Conservation (phyloP, 352 stramenopile genomes). For the Blastocystis sp. region DNA sequence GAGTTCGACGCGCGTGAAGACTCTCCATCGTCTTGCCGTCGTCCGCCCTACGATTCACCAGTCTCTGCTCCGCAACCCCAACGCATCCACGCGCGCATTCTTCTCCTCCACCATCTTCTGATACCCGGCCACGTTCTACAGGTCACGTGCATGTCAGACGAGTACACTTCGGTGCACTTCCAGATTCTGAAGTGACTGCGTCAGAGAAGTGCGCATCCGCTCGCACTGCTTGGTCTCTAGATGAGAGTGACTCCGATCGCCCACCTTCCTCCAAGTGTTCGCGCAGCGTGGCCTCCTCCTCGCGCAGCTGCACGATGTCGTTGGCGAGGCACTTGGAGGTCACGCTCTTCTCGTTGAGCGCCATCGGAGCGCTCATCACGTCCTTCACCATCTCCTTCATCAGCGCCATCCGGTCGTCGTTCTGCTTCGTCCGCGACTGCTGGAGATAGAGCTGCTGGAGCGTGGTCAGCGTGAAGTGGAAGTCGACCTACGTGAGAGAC, state of each 20-base stretch:
- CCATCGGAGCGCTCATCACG: conserved; percentile 9
- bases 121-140: conserved; percentile 32
- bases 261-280: not conserved
- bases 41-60: not conserved
- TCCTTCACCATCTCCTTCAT: conserved; percentile 57
- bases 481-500: not conserved
- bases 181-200: not conserved
- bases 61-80: not conserved
- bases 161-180: not conserved
- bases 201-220: not conserved
- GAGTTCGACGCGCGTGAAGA: conserved; percentile 7
- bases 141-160: not conserved
- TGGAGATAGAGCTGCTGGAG: conserved; percentile 54
- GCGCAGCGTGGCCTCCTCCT: not conserved
- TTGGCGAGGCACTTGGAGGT: conserved; percentile 16
- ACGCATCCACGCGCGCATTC: not conserved
- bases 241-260: not conserved
- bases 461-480: conserved; percentile 51
- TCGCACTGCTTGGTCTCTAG: not conserved
- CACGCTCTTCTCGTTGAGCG: conserved; percentile 2
- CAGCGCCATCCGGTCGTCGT: conserved; percentile 46
- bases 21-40: not conserved
- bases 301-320: not conserved
- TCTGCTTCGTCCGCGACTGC: conserved; percentile 28
- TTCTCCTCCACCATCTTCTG: not conserved